Base-by-base conservation (phyloP, 2,329 filamentous ascomycete genomes). In the Fusarium xyrophilum region DNA sequence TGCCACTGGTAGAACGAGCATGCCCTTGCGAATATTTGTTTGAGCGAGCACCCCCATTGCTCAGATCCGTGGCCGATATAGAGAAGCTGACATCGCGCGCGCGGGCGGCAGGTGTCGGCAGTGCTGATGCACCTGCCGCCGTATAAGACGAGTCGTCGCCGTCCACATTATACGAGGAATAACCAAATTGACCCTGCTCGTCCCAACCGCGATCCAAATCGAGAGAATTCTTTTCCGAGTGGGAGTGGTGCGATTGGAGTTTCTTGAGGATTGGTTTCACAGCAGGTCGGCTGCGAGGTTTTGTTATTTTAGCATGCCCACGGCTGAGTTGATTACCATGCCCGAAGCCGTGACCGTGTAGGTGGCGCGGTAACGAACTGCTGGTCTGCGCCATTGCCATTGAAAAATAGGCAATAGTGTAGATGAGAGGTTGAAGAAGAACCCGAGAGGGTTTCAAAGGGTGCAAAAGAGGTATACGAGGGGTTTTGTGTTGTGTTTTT, bases 201-300 rank as follows among this genome's bases (percentile, higher is more conserved):
- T 86, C 84, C 82, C 86, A 87, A 23, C 82, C 81, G 44, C 87
- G 84, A 74, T 89, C 85, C 65, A 90, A 76, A 70, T 90, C 88
- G 63, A 89, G 77, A 46, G 88, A 89, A 73, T 83, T 88, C 79
- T 88, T 88, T 68, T 88, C 86, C 69, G 85, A 88, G 50, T 84
- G 58, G 67, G 85, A 88, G 50, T 84, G 65, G 42, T 65, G 81
- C 14, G 77, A 75, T 54, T 79, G 78, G 63, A 85, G 75, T 75
- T 88, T 89, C 76, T 88, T 88, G 55, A 90, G 78, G 44, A 89
- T 89, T 13, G 88, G 88, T 77, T 88, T 89, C 67, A 88, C 85
- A 62, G 81, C 80, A 61, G 79, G 79, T 70, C 83, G 83, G 55
- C 78, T 77, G 70, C 81, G 80, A 52, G 81, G 73, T 75, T 87